These are phyloP conservation scores for Aureobasidium sp. DNA, from an alignment of 2,329 filamentous ascomycete species.

Conservation along the genomic window DNA sequence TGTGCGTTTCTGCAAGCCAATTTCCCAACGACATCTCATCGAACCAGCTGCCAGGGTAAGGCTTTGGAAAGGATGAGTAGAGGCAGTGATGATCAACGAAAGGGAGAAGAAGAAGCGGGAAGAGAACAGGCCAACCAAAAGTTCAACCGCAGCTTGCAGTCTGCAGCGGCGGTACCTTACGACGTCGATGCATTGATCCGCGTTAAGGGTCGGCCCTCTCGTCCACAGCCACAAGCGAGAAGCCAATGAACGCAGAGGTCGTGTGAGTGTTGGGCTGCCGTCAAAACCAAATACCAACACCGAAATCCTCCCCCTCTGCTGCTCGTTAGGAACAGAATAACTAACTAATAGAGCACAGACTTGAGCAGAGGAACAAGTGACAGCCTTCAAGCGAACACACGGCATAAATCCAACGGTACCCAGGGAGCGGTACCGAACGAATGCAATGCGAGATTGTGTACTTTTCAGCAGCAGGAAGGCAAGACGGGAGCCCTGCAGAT, in stretches of 20 bases:
- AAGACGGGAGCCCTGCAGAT: background rate
- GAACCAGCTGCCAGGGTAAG: background rate
- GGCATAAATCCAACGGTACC: constrained; percentile 1
- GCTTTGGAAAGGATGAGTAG: background rate
- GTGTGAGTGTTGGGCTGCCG: background rate
- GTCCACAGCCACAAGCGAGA: constrained; percentile 2
- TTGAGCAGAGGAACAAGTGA: background rate
- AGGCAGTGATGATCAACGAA: background rate
- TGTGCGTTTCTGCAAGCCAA: background rate
- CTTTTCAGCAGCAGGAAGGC: background rate
- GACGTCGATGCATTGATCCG: constrained; percentile 2
- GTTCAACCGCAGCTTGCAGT: constrained; percentile 2
- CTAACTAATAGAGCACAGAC: background rate
- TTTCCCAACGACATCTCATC: background rate
- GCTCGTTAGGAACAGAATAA: background rate
- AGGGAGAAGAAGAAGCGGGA: background rate
- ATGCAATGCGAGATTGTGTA: constrained; percentile 3
- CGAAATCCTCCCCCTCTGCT: background rate
- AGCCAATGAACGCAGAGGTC: background rate
- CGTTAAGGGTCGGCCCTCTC: background rate
- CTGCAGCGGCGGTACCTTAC: constrained; percentile 7
- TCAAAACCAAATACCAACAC: background rate
- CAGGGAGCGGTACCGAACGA: background rate
- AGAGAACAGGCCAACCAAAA: background rate
- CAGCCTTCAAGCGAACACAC: background rate